Percentiles rank a stretch among this genome's conserved stretches.
phyloP scores from a whole-genome alignment of 306 rosid genomes.

The Cicer bijugum region DNA sequence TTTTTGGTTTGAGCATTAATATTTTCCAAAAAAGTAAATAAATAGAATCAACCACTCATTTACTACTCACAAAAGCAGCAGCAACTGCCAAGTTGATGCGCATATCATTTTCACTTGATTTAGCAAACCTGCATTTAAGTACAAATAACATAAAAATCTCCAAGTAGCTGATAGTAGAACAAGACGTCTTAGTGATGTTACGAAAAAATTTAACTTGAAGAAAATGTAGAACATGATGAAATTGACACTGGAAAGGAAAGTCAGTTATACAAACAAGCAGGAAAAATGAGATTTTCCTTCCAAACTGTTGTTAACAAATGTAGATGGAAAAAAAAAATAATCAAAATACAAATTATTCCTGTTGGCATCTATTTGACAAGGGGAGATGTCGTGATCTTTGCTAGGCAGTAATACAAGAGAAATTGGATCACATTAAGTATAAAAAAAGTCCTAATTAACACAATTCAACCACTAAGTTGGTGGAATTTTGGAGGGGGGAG shows the following conservation, averaged over 20 bases:
- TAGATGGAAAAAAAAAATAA: not conserved
- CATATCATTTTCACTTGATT: constrained; percentile 73
- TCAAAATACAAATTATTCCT: constrained; percentile 31
- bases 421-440: constrained; percentile 27
- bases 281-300: constrained; percentile 30
- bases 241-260: constrained; percentile 21
- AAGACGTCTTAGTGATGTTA: not conserved
- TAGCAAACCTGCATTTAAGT: constrained; percentile 67
- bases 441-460: constrained; percentile 10
- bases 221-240: constrained; percentile 32
- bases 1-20: constrained; percentile 18
- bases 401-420: constrained; percentile 29
- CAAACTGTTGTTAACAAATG: not conserved
- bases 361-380: constrained; percentile 25
- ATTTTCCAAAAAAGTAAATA: not conserved
- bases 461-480: not conserved
- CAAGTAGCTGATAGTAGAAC: constrained; percentile 6
- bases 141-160: constrained; percentile 40
- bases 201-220: constrained; percentile 10
- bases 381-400: constrained; percentile 10
- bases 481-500: not conserved
- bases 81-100: constrained; percentile 87
- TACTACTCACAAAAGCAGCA: constrained; percentile 82
- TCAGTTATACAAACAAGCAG: constrained; percentile 5
- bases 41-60: constrained; percentile 35